phyloP scores from a whole-genome alignment of 345 rosid genomes.

The Camelina laxa region DNA sequence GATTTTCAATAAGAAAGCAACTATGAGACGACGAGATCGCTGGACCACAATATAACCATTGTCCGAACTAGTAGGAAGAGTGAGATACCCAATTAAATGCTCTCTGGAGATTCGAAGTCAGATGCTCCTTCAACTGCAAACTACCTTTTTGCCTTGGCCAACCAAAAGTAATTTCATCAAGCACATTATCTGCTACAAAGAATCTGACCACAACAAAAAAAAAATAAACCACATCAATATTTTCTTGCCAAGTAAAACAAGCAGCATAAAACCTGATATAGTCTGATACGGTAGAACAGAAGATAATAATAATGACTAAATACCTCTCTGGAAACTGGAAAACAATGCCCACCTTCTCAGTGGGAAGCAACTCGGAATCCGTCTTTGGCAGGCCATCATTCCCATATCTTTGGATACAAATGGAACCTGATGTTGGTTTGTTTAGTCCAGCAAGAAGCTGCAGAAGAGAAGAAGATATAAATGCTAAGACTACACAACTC shows the following conservation, averaged over 20 bases:
- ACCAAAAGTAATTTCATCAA: constrained; percentile 87
- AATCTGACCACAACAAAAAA: constrained; percentile 49
- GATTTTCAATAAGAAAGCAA: constrained; percentile 24
- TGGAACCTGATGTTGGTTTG: constrained; percentile 88
- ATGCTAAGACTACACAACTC: neutral
- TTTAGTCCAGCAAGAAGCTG: constrained; percentile 93
- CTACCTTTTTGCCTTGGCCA: constrained; percentile 86
- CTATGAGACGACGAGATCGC: constrained; percentile 4
- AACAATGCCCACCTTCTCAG: constrained; percentile 87
- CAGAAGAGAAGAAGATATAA: constrained; percentile 16
- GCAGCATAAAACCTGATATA: constrained; percentile 18
- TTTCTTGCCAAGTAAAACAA: neutral
- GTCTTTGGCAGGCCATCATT: constrained; percentile 57
- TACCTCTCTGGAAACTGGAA: constrained; percentile 99
- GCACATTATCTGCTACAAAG: constrained; percentile 84
- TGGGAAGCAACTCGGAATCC: constrained; percentile 52
- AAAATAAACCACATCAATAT: constrained; percentile 10
- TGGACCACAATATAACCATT: constrained; percentile 26
- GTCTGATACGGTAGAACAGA: constrained; percentile 22
- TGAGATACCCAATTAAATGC: constrained; percentile 79
- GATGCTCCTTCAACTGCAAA: constrained; percentile 62
- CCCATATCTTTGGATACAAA: constrained; percentile 68
- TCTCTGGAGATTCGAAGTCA: constrained; percentile 77
- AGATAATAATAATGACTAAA: neutral
- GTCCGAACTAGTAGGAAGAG: constrained; percentile 26